Base-by-base conservation (phyloP, 805 yeast genomes). In the Candida methanosorbosa region DNA sequence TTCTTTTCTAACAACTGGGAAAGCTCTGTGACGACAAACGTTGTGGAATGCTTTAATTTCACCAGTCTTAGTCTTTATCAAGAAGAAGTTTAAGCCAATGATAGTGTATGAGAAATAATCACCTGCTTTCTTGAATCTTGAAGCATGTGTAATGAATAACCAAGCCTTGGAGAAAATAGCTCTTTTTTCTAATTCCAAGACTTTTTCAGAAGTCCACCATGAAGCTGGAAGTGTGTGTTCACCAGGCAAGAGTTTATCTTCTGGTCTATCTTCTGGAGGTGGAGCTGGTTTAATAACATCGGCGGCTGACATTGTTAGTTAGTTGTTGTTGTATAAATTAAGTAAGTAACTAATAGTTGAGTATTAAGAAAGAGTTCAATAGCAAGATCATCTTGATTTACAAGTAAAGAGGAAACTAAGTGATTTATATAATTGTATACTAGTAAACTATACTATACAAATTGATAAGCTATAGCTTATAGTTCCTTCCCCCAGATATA, bases 11-110 rank as follows among this genome's bases (percentile, higher is more conserved):
- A 75, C 70, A 28, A 75, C 76, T 1, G 81, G 81, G 44, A 66
- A 75, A 6, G 80, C 81, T 49, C 81, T 62, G 56, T 75, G 81
- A 45, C 81, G 75, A 47, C 81, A 75, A 25, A 75, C 72, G 45
- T 75, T 75, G 52, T 75, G 81, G 59, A 75, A 75, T 13, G 78
- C 80, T 50, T 70, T 71, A 48, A 73, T 58, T 22, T 63, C 55
- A 18, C 77, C 75, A n/a, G 54, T 44, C 40, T 70, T 72, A 36
- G 70, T 66, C 53, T 68, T 70, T 52, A 75, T 73, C 27, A 75
- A 44, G 52, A 75, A 75, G 46, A 71, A 75, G 46, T 66, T 70
- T 49, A 72, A 60, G 0, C 80, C 81, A 32, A 70, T 56, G 30
- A 73, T 56, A 29, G 64, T 62, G 49, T 59, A 75, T 9, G 72